Evolutionary conservation across 495 filamentous ascomycete species (phyloP), one percentile per base, ranked within the genome.

Genomic region (Aspergillus bridgeri): DNA sequence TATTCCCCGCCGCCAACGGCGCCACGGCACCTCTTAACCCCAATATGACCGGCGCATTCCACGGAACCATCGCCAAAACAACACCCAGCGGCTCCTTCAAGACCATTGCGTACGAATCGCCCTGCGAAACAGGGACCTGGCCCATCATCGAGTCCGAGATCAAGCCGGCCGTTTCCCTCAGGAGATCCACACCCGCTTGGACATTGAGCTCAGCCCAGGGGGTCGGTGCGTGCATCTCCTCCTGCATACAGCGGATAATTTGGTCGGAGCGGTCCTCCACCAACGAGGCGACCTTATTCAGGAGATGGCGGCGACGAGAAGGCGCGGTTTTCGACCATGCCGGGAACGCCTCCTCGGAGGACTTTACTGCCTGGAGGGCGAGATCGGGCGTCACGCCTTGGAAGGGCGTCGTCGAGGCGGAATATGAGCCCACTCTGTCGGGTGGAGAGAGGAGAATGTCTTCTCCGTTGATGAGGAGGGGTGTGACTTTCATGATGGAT

Each of bases 1-100:
- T 86, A 61, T 87, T 88, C 17, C 90, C 90, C 3, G 82, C 83
- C 17, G 90, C 89, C 48, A 93, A 72, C n/a, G 89, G 82, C 65
- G 76, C 86, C n/a, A 83, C 66, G 9, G 90, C 69, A 6, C 86
- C 76, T 54, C 87, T 78, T 15, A 88, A 60, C 19, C 78, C 79
- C 8, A 88, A 67, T 15, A 73, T 69, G 54, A 85, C 80, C 27
- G 87, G 80, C 3, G 70, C 75, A 64, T 84, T 84, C 87, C 89
- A 92, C 21, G 89, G 88, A 13, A 88, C 88, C 66, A 91, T 87
- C 24, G 80, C 85, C 11, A 92, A 75, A 0, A 89, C 69, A n/a
- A 91, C 89, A 7, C 89, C 89, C 58, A 81, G 85, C 2, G 89
- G 88, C 64, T 92, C 88, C 56, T 83, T 86, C 27, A 83, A 66